Base-by-base conservation (phyloP, 129 eudicot genomes). In the Lactuca saligna region DNA sequence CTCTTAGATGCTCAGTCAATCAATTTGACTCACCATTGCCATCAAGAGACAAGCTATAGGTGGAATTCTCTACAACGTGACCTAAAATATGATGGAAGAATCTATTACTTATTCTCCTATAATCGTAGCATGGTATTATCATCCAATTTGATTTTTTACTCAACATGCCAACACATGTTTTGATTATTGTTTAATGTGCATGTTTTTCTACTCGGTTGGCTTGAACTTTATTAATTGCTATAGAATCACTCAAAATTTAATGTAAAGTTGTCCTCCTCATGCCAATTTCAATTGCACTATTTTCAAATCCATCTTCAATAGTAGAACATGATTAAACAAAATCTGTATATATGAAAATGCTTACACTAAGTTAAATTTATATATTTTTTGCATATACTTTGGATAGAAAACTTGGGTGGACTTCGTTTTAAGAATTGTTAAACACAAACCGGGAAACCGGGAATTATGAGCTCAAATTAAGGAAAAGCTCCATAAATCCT, bases 121-220 rank as follows among this genome's bases (percentile, higher is more conserved):
- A 82, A 82, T 55, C 75, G 84, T 61, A 87, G 70, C 77, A 86
- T 84, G 95, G 95, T 84, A 73, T 65, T 17, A 38, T 62, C 12
- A 61, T 75, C 29, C 59, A 25, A 35, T 48, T 25, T 31, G 42
- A 32, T 37, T 9, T 9, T 56, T 6, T n/a, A n/a, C n/a, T n/a
- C n/a, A n/a, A n/a, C n/a, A n/a, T 13, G 6, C n/a, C 16, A 68
- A 20, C 17, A 54, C 46, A 13, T 29, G 31, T 46, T 66, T 15
- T 66, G 58, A 34, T 66, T 49, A n/a, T n/a, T n/a, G n/a, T n/a
- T n/a, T n/a, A n/a, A n/a, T n/a, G n/a, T n/a, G n/a, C n/a, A n/a
- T n/a, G n/a, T n/a, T n/a, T n/a, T n/a, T n/a, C n/a, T n/a, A n/a
- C n/a, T n/a, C n/a, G n/a, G n/a, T n/a, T n/a, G n/a, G n/a, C n/a